phyloP scores from a whole-genome alignment of 164 flowering plant species.

The Magnolia officinalis region DNA sequence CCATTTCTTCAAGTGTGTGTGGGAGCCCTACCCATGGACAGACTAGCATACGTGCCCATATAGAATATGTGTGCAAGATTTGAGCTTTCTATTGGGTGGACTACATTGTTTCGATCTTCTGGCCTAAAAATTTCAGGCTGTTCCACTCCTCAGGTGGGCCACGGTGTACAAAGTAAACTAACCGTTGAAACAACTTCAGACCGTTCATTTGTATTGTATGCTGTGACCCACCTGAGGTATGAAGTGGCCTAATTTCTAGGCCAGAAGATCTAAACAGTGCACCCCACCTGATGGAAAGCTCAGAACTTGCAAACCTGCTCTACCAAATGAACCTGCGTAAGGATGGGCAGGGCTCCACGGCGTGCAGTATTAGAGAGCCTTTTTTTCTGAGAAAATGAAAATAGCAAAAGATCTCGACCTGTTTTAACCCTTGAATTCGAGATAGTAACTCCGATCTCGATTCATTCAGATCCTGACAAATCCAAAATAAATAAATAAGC shows the following conservation, averaged over 20 bases:
- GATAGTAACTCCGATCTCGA: slow-evolving; percentile 68
- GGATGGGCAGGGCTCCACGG: too few species aligned
- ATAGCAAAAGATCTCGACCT: slow-evolving; percentile 32
- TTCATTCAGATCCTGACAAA: slow-evolving; percentile 63
- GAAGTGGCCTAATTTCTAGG: too few species aligned
- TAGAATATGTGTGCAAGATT: not conserved
- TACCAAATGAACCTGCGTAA: not conserved
- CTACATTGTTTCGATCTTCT: too few species aligned
- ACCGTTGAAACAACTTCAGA: too few species aligned
- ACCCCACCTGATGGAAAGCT: too few species aligned
- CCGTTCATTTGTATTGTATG: too few species aligned
- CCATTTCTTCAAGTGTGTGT: not conserved
- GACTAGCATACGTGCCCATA: not conserved
- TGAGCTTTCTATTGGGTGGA: not conserved
- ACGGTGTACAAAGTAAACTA: too few species aligned
- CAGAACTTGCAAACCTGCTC: not conserved
- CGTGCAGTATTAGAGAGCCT: not conserved
- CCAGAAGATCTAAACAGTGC: too few species aligned
- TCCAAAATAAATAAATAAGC: not conserved
- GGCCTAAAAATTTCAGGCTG: not conserved
- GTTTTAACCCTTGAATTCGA: slow-evolving; percentile 74
- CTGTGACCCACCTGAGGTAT: too few species aligned
- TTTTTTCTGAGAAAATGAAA: too few species aligned
- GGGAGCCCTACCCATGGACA: not conserved
- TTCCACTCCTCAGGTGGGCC: not conserved